Evolutionary conservation across 2,329 filamentous ascomycete species (phyloP).

Genomic region (Xylariaceae sp.): DNA sequence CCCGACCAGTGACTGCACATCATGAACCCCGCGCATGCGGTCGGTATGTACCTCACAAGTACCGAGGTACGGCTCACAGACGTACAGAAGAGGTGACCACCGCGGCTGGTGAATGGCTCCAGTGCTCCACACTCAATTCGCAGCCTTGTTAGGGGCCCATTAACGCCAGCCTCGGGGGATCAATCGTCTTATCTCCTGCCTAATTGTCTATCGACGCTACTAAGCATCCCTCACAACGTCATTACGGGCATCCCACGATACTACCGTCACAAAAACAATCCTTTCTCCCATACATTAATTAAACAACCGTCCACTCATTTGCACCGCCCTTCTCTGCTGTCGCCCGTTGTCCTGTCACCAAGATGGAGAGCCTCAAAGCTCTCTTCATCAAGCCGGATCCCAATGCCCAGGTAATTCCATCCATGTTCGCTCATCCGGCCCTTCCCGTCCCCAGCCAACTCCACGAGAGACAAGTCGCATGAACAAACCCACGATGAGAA

Average conservation of each 20-base stretch:
- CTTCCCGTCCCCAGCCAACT: neutral
- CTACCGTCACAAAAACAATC: neutral
- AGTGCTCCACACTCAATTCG: neutral
- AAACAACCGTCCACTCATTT: neutral
- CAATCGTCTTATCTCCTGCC: neutral
- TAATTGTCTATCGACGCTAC: neutral
- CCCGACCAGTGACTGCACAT: neutral
- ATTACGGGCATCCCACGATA: conserved; percentile 12
- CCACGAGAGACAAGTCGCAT: neutral
- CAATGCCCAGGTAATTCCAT: conserved; percentile 68
- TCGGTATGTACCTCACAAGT: neutral
- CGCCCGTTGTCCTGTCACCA: conserved; percentile 19
- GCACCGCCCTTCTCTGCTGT: neutral
- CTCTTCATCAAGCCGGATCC: conserved; percentile 92
- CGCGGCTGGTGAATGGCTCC: neutral
- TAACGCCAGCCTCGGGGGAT: neutral
- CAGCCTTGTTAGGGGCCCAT: neutral
- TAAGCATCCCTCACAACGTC: conserved; percentile 5
- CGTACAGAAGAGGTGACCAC: too few species aligned
- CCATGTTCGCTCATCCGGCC: neutral
- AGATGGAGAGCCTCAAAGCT: conserved; percentile 80
- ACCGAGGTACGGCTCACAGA: neutral
- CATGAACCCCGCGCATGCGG: neutral
- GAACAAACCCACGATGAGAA: neutral
- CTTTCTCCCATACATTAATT: neutral